Evolutionary conservation across 441 rosid species (phyloP), one percentile per base, ranked within the genome.

Genomic region (Populus trichocarpa): DNA sequence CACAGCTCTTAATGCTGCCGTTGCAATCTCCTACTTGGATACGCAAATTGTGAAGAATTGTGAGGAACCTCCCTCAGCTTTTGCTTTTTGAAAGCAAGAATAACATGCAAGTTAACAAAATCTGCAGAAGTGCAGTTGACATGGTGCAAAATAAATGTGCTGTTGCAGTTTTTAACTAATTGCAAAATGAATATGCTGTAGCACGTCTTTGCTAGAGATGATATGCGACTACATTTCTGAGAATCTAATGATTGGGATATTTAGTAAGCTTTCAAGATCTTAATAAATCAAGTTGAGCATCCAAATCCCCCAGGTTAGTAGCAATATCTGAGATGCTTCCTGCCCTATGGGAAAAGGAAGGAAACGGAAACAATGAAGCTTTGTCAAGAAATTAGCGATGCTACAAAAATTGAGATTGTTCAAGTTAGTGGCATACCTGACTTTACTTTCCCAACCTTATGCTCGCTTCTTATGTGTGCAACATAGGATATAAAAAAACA

Each of bases 21-120:
- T 81, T 35, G 90, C 89, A 38, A 82, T 86, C 63, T 86, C 89
- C 2, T 89, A 84, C 82, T 79, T 89, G 80, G 86, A 85, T 69
- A 74, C 40, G 71, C 85, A 81, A 67, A 72, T 64, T 23, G 72
- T 66, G 18, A 67, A 79, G 74, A 69, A 67, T 59, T 72, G 65
- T 9, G 80, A 79, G 71, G 78, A 70, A 53, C 38, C 53, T 14
- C 25, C n/a, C 13, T 14, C 28, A 42, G 28, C 28, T 23, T 63
- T 30, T 25, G 1, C 26, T 38, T 46, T 36, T 35, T 3, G 73
- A 67, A 67, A 3, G 57, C 57, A 46, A 46, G 57, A 64, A 64
- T 22, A 23, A 10, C 67, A 63, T 9, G 14, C 50, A 36, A 35
- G 36, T 69, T 22, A 30, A 69, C 72, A 69, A 69, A 69, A 69